Evolutionary conservation across 495 filamentous ascomycete genomes (phyloP), one percentile per base, ranked within the genome.

Genomic region (Tuber magnatum): DNA sequence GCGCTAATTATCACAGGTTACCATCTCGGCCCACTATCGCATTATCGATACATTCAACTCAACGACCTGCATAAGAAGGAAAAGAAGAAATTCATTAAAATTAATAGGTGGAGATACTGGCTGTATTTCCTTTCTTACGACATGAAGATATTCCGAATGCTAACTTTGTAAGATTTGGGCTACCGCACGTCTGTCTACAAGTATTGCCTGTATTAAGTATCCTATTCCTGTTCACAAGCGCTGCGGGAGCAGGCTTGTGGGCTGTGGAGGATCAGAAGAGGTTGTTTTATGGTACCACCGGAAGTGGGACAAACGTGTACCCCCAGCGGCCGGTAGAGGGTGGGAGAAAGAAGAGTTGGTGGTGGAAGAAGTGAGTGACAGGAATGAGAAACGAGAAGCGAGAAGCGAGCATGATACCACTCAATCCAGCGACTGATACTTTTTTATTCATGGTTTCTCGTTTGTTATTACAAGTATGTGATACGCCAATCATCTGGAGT

Each of bases 191-290:
- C 82, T 70, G 87, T 20, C 80, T 89, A 7, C 85, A 99, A 82
- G 90, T 97, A 86, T 83, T 97, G 9, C 95, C 95, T 2, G 81
- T 97, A 71, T 87, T 87, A 22, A 94, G 92, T 6, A 91, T 97
- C 65, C 86, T 93, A 65, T 97, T 97, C 83, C 85, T 92, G 14
- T 97, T 97, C 79, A 97, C 93, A 3, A 97, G 84, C 6, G 85
- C 88, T 86, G 86, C 94, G 71, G 95, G 94, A 1, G 95, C 95
- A 39, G 95, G 94, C 32, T 85, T 99, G 41, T 99, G 93, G 93
- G 94, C 95, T 35, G 91, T 93, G 10, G 83, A 79, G 75, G 80
- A 74, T 73, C 77, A 75, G 72, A 81, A 77, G 70, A 80, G 56
- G 74, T 7, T 80, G 12, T 80, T 73, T 46, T n/a, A 75, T 71